Base-by-base conservation (phyloP, 2,329 filamentous ascomycete genomes). In the Apiospora koreana region DNA sequence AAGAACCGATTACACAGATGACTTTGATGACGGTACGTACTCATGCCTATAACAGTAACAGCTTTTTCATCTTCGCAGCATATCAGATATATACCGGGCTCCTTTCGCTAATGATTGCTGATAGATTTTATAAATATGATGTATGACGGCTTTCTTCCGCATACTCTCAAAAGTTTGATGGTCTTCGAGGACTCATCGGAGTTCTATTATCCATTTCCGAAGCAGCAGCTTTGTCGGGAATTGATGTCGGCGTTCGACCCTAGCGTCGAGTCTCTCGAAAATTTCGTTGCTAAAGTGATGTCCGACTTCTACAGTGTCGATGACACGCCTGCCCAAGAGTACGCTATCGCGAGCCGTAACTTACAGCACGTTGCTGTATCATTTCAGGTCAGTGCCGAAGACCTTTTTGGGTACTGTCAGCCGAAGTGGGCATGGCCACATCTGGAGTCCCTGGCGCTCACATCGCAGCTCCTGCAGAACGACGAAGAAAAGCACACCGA, bases 391-490 rank as follows among this genome's bases (percentile, higher is more conserved):
- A 9, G 28, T 28, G 46, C 46, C 23, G 46, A 50, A 50, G 46
- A 50, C 10, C 10, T 50, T 71, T 79, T 81, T 62, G 35, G 23
- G 43, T 21, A 65, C 31, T 79, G 76, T 68, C n/a, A n/a, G n/a
- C 69, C 14, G 8, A 41, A 71, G 25, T 64, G 46, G 48, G 71
- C 72, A 10, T 79, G 75, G 79, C 46, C 48, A n/a, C 71, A 71
- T 67, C 69, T 81, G 67, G 72, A 75, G 69, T 79, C 77, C 68
- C 73, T 81, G 70, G 75, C 78, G 28, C 76, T 82, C n/a, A 81
- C 80, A 72, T 80, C 79, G 50, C 71, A 76, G 50, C 71, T 76
- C 69, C 69, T 81, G 31, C 67, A 72, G 68, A 35, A 71, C 65
- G 50, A 43, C 43, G 50, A 64, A 65, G 70, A 65, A 67, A 73